Percentiles rank a stretch among this genome's conserved stretches.
These are phyloP conservation scores for Neofusicoccum sp. DNA, from an alignment of 2,329 filamentous ascomycete species.

Conservation along the genomic window DNA sequence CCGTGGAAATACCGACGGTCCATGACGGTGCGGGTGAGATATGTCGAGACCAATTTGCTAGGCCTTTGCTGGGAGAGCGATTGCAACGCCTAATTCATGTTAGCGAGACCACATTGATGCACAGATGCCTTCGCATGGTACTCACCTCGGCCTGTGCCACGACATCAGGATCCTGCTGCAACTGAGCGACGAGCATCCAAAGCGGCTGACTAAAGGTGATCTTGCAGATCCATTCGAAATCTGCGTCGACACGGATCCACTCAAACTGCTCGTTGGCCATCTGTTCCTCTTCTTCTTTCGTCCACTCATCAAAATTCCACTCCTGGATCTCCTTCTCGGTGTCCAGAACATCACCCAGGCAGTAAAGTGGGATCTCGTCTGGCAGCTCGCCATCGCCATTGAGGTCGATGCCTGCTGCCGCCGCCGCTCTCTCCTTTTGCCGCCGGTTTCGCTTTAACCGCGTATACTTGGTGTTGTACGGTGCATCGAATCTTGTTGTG, in stretches of 20 bases:
- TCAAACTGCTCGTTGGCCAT: slow-evolving; percentile 98
- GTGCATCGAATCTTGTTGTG: slow-evolving; percentile 85
- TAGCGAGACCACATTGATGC: neutral
- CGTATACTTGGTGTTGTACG: slow-evolving; percentile 99
- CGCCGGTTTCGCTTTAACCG: slow-evolving; percentile 85
- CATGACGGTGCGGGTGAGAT: slow-evolving; percentile 85
- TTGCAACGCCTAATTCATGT: slow-evolving; percentile 60
- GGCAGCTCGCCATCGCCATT: slow-evolving; percentile 60
- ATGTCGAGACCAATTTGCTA: slow-evolving; percentile 83
- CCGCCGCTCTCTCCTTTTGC: slow-evolving; percentile 75
- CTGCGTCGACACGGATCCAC: slow-evolving; percentile 97
- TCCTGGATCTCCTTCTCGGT: slow-evolving; percentile 76
- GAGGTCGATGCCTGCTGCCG: slow-evolving; percentile 64
- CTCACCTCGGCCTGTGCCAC: slow-evolving; percentile 70
- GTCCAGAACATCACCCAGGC: slow-evolving; percentile 87
- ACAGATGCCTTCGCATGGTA: neutral
- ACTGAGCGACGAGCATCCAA: slow-evolving; percentile 97
- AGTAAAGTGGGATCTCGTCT: slow-evolving; percentile 85
- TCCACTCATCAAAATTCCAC: slow-evolving; percentile 89
- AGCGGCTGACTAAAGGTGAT: slow-evolving; percentile 81
- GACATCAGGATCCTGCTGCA: slow-evolving; percentile 96
- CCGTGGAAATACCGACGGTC: slow-evolving; percentile 93
- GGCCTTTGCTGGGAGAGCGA: slow-evolving; percentile 69
- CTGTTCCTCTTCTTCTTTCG: slow-evolving; percentile 79
- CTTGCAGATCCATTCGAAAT: slow-evolving; percentile 96